These are phyloP conservation scores for Ganoderma sinense DNA, from an alignment of 1,284 basidiomycete species.

Conservation along the genomic window DNA sequence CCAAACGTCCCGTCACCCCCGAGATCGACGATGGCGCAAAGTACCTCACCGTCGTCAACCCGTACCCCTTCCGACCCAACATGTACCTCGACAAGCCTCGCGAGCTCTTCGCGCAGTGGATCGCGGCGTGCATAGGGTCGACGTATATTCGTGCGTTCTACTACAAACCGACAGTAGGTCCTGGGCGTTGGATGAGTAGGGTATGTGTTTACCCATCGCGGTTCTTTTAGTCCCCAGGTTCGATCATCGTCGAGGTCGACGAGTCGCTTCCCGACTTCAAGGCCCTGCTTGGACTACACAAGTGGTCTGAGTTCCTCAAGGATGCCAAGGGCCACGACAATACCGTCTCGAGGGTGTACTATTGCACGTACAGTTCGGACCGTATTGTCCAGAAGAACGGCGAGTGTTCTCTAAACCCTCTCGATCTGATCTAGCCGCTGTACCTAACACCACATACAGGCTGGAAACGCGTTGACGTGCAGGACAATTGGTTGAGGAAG, in stretches of 20 bases:
- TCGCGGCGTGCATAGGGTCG: constrained; percentile 58
- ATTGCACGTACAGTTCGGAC: constrained; percentile 55
- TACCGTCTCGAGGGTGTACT: constrained; percentile 57
- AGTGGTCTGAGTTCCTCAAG: constrained; percentile 63
- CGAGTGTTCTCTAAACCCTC: constrained; percentile 25
- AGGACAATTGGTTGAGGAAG: constrained; percentile 58
- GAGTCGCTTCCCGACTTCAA: constrained; percentile 49
- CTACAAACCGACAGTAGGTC: constrained; percentile 64
- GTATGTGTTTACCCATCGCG: constrained; percentile 7
- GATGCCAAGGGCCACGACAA: constrained; percentile 53
- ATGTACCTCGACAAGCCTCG: constrained; percentile 59
- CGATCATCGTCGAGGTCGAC: constrained; percentile 69
- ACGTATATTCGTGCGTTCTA: constrained; percentile 59
- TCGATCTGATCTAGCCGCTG: not conserved
- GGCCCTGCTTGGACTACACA: constrained; percentile 68
- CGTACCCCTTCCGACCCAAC: constrained; percentile 67
- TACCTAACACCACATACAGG: constrained; percentile 46
- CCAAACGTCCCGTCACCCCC: constrained; percentile 62
- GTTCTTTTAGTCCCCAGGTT: constrained; percentile 61
- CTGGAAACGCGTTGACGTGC: constrained; percentile 68
- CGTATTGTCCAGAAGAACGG: constrained; percentile 56
- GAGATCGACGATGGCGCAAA: constrained; percentile 63
- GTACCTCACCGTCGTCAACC: constrained; percentile 65
- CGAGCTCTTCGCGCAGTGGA: constrained; percentile 63
- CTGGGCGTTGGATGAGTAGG: constrained; percentile 30